Base-by-base conservation (phyloP, 768 basidiomycete species). In the Boletellus emodensis region DNA sequence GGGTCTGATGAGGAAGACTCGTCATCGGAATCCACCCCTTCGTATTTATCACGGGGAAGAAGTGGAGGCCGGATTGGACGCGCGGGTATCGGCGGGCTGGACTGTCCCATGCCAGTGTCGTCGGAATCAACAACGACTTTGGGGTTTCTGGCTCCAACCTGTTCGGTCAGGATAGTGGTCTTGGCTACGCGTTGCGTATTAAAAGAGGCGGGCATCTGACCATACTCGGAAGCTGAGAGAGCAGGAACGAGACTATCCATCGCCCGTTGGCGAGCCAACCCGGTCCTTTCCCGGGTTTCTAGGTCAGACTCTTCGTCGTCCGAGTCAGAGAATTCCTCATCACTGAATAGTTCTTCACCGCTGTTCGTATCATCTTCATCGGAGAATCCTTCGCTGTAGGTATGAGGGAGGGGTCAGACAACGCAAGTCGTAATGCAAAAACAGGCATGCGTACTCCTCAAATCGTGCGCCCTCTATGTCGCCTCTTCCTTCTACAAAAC, bases 11-110 rank as follows among this genome's bases (percentile, higher is more conserved):
- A 82, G 46, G 87, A 85, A 1, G 82, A 84, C 59, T 92, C 90
- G 55, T 94, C 91, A 59, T 94, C 92, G 2, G 94, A 96, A 63
- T 95, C 82, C 24, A 89, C 91, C 2, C 96, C 96, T 42, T 99
- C 96, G 61, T 85, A 98, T 58, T 77, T 76, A 61, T 97, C 85
- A 22, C 90, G 83, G 10, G 85, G 74, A 36, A 98, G 75, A 49
- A 94, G 80, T 1, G 94, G 92, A 17, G 80, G 73, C n/a, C 94
- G 78, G 42, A 89, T 76, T 3, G 76, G 74, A 52, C 72, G 80
- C n/a, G 54, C 57, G 36, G 54, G 66, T 15, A 60, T 40, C 48
- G 68, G 62, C 9, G 57, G 45, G 45, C 40, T 43, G 12, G 48
- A 39, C 15, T 43, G 37, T 24, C 18, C 49, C 7, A 18, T 24